A percentile compares a stretch with the other conserved stretches of the same genome.
These are phyloP conservation scores for Epithemia pelagica DNA, from an alignment of 108 stramenopile genomes.

Conservation along the genomic window DNA sequence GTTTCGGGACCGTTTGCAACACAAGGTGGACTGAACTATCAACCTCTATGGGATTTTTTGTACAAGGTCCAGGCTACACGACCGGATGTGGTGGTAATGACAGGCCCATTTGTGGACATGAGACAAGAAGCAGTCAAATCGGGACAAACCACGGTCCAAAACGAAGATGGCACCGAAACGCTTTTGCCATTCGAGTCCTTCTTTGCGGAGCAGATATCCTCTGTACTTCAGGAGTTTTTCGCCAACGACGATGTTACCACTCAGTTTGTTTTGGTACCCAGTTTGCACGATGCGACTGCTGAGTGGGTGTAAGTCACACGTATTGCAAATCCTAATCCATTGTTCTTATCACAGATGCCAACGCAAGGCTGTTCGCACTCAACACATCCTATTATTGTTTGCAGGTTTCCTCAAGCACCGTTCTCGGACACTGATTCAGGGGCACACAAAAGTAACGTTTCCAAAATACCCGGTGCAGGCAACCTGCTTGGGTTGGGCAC, in stretches of 20 bases:
- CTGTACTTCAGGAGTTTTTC: constrained; percentile 51
- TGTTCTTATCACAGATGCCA: not conserved
- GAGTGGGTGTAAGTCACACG: constrained; percentile 70
- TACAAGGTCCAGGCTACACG: constrained; percentile 32
- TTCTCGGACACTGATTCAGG: constrained; percentile 51
- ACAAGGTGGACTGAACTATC: constrained; percentile 77
- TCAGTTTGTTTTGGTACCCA: constrained; percentile 91
- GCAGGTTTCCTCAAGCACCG: constrained; percentile 71
- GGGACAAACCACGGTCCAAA: constrained; percentile 32
- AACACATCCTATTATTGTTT: not conserved
- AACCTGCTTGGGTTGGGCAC: constrained; percentile 35
- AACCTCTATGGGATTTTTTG: constrained; percentile 86
- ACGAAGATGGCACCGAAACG: constrained; percentile 48
- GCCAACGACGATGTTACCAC: constrained; percentile 50
- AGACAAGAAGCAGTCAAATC: constrained; percentile 50
- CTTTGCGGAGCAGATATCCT: constrained; percentile 63
- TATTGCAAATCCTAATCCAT: not conserved
- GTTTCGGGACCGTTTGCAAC: constrained; percentile 92
- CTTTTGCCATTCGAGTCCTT: constrained; percentile 68
- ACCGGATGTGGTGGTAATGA: constrained; percentile 91
- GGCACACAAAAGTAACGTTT: constrained; percentile 30
- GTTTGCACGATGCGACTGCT: constrained; percentile 87
- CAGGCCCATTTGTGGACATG: constrained; percentile 93
- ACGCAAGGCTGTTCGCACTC: not conserved
- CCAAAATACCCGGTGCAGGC: constrained; percentile 23